Evolutionary conservation across 2,329 filamentous ascomycete genomes (phyloP), one percentile per base, ranked within the genome.

Genomic region (Epichloe aotearoae): DNA sequence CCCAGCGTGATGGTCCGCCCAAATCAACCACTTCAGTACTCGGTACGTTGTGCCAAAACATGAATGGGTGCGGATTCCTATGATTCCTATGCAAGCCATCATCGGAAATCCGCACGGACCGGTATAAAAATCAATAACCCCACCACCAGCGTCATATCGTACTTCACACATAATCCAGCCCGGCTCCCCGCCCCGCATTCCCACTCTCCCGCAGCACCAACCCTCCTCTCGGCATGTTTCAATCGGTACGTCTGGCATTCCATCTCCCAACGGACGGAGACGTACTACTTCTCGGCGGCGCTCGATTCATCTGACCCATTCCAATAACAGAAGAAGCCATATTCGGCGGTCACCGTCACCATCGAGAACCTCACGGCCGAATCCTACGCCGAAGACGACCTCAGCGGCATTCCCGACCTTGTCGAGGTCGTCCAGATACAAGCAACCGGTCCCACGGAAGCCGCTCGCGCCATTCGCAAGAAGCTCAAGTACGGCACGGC

Each of bases 401-500:
- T 94, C 38, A 85, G 87, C 60, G 93, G 91, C 23, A 88, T 98
- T 56, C 87, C 91, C 40, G 90, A 97, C 61, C 80, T 98, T 23
- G 87, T 97, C 56, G 93, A 98, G 67, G 88, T 93, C 51, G 87
- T 98, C 64, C 85, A 86, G 57, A 81, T 98, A 53, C 93, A 98
- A 68, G 76, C 79, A 26, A 86, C 86, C 6, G 93, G 93, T 0
- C 88, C 93, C 2, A 79, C 81, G 12, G 93, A 98, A 72, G 90
- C 90, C 53, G 88, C 91, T 50, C 82, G 93, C 62, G 90, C 93
- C 46, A 79, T 98, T 59, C 82, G 93, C 54, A 98, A 98, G 79
- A 97, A 97, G 73, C 80, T 98, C 76, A 98, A 98, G 72, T 97
- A 98, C 68, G 93, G 93, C 59, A 95, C 82, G 61, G 76, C 87